A percentile compares a stretch with the other conserved stretches of the same genome.
These are phyloP conservation scores for Exophiala sp. DNA, from an alignment of 2,329 filamentous ascomycete species.

Conservation along the genomic window DNA sequence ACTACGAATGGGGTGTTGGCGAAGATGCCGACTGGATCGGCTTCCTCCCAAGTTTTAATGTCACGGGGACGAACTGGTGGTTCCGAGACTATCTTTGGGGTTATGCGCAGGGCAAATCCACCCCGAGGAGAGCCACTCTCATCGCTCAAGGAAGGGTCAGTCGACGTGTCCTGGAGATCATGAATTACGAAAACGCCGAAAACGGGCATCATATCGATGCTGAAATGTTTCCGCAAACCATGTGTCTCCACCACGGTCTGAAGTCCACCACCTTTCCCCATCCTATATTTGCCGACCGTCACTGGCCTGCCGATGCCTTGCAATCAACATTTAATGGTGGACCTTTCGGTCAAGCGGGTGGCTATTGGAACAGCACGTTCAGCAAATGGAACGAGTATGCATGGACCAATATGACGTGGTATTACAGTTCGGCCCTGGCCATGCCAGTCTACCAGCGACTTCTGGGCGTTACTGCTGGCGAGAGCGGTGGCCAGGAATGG, in stretches of 20 bases:
- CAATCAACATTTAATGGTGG: conserved; percentile 34
- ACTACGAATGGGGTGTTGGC: conserved; percentile 69
- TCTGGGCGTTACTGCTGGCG: conserved; percentile 29
- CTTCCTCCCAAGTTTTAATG: conserved; percentile 74
- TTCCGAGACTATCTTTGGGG: conserved; percentile 36
- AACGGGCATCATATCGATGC: conserved; percentile 69
- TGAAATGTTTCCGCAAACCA: conserved; percentile 71
- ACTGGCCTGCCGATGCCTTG: conserved; percentile 47
- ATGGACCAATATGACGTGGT: conserved; percentile 35
- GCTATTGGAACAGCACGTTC: conserved; percentile 33
- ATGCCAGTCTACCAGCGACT: conserved; percentile 33
- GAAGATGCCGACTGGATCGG: conserved; percentile 70
- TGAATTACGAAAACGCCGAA: conserved; percentile 67
- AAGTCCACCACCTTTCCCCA: conserved; percentile 75
- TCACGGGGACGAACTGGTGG: conserved; percentile 63
- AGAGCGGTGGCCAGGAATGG: conserved; percentile 30
- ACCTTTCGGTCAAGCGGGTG: conserved; percentile 32
- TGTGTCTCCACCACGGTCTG: conserved; percentile 68
- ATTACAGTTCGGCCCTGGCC: conserved; percentile 33
- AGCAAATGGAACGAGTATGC: conserved; percentile 34
- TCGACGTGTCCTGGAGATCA: conserved; percentile 63
- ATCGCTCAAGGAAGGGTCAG: conserved; percentile 71
- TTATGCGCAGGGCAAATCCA: conserved; percentile 44
- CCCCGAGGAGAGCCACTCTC: conserved; percentile 69
- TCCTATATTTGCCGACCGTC: conserved; percentile 71